Conservation (phyloP, 2,329 filamentous ascomycete genomes). For the Pyrenochaeta sp. region DNA sequence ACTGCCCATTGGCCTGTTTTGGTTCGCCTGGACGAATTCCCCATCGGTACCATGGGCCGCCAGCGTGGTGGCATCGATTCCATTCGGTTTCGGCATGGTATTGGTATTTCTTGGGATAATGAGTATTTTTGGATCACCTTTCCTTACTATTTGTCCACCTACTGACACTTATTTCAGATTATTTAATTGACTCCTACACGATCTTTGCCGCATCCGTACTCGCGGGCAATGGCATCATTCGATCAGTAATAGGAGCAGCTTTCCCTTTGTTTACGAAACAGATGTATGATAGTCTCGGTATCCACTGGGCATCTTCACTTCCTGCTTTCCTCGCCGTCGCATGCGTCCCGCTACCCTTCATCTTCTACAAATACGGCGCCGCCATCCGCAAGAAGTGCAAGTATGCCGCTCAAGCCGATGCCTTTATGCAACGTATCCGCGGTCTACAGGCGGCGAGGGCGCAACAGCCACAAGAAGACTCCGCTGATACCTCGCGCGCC, state of each 20-base stretch:
- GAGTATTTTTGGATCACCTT: conserved; percentile 13
- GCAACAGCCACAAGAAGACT: conserved; percentile 16
- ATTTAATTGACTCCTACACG: conserved; percentile 62
- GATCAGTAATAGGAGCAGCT: conserved; percentile 77
- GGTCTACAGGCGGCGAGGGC: conserved; percentile 34
- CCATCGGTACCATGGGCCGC: conserved; percentile 66
- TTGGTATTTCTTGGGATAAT: conserved; percentile 68
- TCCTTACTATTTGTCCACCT: too few relatives aligned
- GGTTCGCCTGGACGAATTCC: conserved; percentile 56
- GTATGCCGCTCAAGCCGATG: conserved; percentile 72
- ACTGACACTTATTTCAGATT: conserved; percentile 25
- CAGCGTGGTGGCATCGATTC: conserved; percentile 59
- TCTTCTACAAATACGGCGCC: conserved; percentile 77
- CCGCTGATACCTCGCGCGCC: conserved; percentile 36
- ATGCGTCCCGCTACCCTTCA: conserved; percentile 77
- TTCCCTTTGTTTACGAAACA: conserved; percentile 82
- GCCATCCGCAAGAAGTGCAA: conserved; percentile 72
- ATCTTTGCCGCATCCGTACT: conserved; percentile 80
- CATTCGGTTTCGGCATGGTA: conserved; percentile 68
- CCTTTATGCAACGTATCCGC: conserved; percentile 62
- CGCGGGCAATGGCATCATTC: conserved; percentile 80
- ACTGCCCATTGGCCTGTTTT: conserved; percentile 62
- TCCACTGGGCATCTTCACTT: conserved; percentile 78
- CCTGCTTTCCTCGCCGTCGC: conserved; percentile 77
- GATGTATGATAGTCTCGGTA: conserved; percentile 62